phyloP scores from a whole-genome alignment of 2,329 filamentous ascomycete species.

The Penicillium sumatraense region DNA sequence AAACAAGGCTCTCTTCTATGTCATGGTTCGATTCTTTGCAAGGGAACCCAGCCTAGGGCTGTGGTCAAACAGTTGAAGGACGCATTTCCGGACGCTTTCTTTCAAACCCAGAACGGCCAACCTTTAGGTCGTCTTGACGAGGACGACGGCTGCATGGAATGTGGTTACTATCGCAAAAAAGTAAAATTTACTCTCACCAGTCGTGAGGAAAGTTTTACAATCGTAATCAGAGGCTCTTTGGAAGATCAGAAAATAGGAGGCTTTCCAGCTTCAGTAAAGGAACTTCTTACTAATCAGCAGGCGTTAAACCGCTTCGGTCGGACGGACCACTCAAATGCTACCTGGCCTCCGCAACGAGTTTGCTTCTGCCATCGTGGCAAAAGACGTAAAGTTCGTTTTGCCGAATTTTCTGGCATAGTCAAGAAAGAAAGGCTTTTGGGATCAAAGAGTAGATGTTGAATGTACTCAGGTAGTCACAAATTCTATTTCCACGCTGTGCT shows the following conservation, averaged over 20 bases:
- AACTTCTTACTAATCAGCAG: conserved; percentile 19
- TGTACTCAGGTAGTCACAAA: too few relatives aligned
- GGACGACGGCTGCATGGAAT: conserved; percentile 17
- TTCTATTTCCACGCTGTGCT: too few relatives aligned
- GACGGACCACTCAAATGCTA: conserved; percentile 14
- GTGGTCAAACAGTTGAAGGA: too few relatives aligned
- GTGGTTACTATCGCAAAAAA: conserved; percentile 23
- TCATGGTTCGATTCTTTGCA: too few relatives aligned
- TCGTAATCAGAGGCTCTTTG: conserved; percentile 5
- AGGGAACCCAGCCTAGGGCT: too few relatives aligned
- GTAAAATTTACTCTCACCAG: conserved; percentile 16
- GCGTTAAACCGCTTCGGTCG: conserved; percentile 17
- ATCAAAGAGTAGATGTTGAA: too few relatives aligned
- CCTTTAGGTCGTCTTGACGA: conserved; percentile 10
- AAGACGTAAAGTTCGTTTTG: conserved; percentile 15
- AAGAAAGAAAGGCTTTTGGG: not conserved
- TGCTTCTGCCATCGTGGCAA: conserved; percentile 18
- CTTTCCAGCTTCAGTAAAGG: conserved; percentile 18
- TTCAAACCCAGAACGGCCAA: conserved; percentile 5
- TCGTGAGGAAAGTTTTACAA: conserved; percentile 16
- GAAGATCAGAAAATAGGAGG: conserved; percentile 15
- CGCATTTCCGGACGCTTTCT: conserved; percentile 9
- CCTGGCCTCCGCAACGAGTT: conserved; percentile 17
- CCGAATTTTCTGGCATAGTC: conserved; percentile 9
- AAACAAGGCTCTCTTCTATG: too few relatives aligned